Evolutionary conservation across 108 stramenopile genomes (phyloP).

Genomic region (Aurantiochytrium sp.): DNA sequence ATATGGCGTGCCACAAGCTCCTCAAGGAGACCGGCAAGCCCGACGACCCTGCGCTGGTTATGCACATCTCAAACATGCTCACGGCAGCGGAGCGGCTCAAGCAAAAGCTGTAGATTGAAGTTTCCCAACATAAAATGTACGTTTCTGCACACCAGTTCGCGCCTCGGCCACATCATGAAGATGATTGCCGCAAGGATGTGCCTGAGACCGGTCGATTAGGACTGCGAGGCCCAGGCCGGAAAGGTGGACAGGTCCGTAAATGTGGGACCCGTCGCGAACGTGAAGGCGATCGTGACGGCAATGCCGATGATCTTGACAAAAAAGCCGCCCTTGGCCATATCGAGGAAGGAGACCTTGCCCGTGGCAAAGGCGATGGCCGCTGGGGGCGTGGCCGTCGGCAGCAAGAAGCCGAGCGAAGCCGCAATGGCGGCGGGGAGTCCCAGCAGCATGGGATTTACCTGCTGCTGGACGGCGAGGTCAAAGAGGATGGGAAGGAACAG

Average conservation of each 20-base stretch:
- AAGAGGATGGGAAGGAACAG: not conserved
- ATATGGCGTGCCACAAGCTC: not conserved
- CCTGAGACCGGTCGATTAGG: too few relatives aligned
- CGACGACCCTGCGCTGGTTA: not conserved
- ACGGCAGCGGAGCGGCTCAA: not conserved
- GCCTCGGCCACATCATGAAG: too few relatives aligned
- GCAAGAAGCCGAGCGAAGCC: not conserved
- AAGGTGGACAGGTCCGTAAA: not conserved
- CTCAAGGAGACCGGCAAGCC: constrained; percentile 23
- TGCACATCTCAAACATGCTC: not conserved
- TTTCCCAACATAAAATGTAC: too few relatives aligned
- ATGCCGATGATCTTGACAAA: not conserved
- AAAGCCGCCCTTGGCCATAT: not conserved
- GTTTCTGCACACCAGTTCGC: too few relatives aligned
- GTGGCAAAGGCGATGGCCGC: not conserved
- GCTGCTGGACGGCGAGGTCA: not conserved
- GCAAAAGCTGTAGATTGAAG: not conserved
- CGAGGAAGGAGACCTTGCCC: not conserved
- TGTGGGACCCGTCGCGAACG: not conserved
- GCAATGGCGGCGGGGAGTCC: not conserved
- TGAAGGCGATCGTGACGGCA: not conserved
- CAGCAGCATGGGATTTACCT: not conserved
- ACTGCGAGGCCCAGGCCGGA: not conserved
- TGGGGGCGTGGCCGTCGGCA: not conserved
- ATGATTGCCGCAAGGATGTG: too few relatives aligned